Percentiles rank a stretch among this genome's conserved stretches.
These are phyloP conservation scores for Lonicera japonica DNA, from an alignment of 129 eudicot genomes.

Conservation along the genomic window DNA sequence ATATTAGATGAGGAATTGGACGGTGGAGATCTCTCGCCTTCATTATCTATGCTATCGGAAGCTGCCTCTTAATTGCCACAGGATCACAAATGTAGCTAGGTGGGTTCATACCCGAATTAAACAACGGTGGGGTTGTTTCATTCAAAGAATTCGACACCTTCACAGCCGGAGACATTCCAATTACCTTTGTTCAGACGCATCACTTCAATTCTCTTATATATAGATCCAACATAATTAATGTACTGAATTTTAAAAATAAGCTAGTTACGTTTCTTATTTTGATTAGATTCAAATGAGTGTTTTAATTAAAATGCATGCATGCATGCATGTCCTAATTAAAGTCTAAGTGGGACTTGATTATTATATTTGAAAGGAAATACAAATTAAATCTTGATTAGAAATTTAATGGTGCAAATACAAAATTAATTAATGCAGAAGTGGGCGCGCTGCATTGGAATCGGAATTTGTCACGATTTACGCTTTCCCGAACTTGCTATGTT, in stretches of 20 bases:
- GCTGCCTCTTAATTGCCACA: conserved; percentile 14
- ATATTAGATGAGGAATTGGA: conserved; percentile 24
- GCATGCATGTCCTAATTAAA: no score
- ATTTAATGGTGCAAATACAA: background rate
- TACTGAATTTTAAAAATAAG: no score
- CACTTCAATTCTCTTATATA: no score
- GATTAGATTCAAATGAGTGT: no score
- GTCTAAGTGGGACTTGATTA: no score
- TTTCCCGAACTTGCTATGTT: conserved; percentile 34
- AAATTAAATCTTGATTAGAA: background rate
- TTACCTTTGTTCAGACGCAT: conserved; percentile 23
- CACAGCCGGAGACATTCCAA: conserved; percentile 27
- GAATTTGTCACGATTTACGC: conserved; percentile 36
- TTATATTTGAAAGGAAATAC: no score
- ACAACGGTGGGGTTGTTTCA: conserved; percentile 15
- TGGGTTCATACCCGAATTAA: conserved; percentile 33
- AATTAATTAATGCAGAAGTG: conserved; percentile 19
- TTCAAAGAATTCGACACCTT: conserved; percentile 41
- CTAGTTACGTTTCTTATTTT: no score
- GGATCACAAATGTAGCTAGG: conserved; percentile 32
- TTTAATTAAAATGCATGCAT: no score
- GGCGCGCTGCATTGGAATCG: conserved; percentile 38
- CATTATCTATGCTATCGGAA: conserved; percentile 26
- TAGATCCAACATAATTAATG: no score
- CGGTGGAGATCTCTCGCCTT: conserved; percentile 13